Base-by-base conservation (phyloP, 805 yeast species). In the Limtongia smithiae region DNA sequence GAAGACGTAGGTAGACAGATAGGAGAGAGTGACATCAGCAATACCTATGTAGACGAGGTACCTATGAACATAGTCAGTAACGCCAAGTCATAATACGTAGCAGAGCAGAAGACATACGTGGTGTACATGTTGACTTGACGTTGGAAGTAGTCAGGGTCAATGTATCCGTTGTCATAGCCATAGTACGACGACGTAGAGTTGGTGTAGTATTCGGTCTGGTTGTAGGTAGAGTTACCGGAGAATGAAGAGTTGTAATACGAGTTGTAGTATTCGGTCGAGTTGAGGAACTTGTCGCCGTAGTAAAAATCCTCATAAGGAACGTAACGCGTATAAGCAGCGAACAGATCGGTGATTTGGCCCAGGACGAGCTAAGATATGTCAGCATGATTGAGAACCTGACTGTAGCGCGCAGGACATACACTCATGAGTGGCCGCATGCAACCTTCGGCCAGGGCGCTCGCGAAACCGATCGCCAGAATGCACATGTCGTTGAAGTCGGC, bases 21-120 rank as follows among this genome's bases (percentile, higher is more conserved):
- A 61, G 4, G 68, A 54, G 11, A 52, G 48, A 6, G 37, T 30
- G 20, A 57, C 50, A 36, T 57, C 60, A 9, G 65, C 74, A n/a
- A 71, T 55, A 20, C 74, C 75, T 24, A 71, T 64, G 53, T 70
- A 70, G 37, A 71, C 66, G 42, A 71, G 71, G 54, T 68, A 71
- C 21, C 50, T 43, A 14, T 4, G 27, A 14, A 9, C 14, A 17
- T 30, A 51, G 49, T 50, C 46, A 61, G 20, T 45, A 42, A 2
- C 25, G 32, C 11, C 43, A 48, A 37, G 17, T 48, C 50, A 3
- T 30, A 36, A 33, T 51, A 57, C 7, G 48, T 34, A 25, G 41
- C 41, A 41, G 41, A 51, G 11, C 59, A 41, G 1, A 40, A 59
- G 17, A 60, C 64, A 30, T 60, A 60, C 60, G 45, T 46, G n/a